phyloP scores from a whole-genome alignment of 164 flowering plant species.

The Nymphaea thermarum region DNA sequence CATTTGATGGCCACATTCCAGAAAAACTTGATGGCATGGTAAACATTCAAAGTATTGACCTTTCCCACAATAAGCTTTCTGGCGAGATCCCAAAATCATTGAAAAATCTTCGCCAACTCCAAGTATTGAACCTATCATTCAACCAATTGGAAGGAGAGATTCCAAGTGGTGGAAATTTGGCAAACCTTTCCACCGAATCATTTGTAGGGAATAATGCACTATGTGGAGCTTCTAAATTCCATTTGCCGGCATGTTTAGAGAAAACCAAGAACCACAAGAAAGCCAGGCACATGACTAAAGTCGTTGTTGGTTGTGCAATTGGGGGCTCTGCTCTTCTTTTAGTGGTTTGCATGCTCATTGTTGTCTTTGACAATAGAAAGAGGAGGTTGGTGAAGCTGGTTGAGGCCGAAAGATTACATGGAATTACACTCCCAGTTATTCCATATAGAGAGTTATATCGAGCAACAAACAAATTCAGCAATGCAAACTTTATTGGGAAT shows the following conservation, averaged over 20 bases:
- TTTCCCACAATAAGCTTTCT: neutral
- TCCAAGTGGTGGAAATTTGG: slow-evolving; percentile 2
- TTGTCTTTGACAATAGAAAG: neutral
- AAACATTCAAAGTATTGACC: neutral
- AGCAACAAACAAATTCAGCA: slow-evolving; percentile 3
- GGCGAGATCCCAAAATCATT: slow-evolving; percentile 4
- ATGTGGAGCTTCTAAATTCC: slow-evolving; percentile 1
- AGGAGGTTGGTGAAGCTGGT: too few species aligned
- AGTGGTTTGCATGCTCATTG: neutral
- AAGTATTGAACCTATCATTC: slow-evolving; percentile 4
- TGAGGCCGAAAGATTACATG: too few species aligned
- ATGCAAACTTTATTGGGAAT: neutral
- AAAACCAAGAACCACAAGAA: too few species aligned
- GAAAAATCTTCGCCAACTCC: neutral
- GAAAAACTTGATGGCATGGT: neutral
- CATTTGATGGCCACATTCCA: neutral
- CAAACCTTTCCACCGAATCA: neutral
- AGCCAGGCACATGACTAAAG: too few species aligned
- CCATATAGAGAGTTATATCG: neutral
- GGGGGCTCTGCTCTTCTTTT: neutral
- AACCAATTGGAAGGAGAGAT: slow-evolving; percentile 4
- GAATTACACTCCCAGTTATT: neutral
- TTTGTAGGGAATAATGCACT: slow-evolving; percentile 1
- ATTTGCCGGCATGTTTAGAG: neutral
- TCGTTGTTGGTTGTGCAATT: neutral